Percentiles rank a stretch among this genome's conserved stretches.
phyloP scores from a whole-genome alignment of 257 asterid genomes.

The Scutellaria minor region DNA sequence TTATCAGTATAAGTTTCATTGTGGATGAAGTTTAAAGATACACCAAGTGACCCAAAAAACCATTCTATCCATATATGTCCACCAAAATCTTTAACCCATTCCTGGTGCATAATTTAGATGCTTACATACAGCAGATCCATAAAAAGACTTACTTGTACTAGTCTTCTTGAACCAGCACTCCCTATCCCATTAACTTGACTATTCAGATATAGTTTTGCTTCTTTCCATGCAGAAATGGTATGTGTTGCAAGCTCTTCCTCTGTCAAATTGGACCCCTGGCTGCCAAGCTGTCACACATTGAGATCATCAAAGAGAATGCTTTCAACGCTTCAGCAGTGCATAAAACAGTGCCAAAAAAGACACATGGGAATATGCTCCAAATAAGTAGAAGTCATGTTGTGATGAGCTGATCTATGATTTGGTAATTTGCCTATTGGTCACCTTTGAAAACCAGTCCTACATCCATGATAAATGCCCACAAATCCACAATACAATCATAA shows the following conservation, averaged over 20 bases:
- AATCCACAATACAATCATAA: neutral
- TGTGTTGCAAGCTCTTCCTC: conserved; percentile 93
- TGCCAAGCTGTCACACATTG: conserved; percentile 67
- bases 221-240: conserved; percentile 90
- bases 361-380: conserved; percentile 24
- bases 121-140: conserved; percentile 10
- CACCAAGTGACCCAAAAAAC: neutral
- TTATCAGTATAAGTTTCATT: neutral
- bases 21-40: conserved; percentile 5
- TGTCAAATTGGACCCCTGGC: conserved; percentile 78
- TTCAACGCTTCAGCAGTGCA: conserved; percentile 24
- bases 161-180: conserved; percentile 53
- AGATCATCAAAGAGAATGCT: conserved; percentile 23
- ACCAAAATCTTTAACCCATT: neutral
- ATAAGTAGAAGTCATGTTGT: neutral
- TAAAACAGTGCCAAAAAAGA: conserved; percentile 19
- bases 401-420: neutral
- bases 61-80: neutral
- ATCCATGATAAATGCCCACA: too few relatives aligned
- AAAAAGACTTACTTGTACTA: conserved; percentile 72
- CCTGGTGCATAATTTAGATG: conserved; percentile 18
- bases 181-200: conserved; percentile 59
- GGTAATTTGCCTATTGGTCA: neutral
- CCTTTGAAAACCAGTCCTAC: neutral
- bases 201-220: conserved; percentile 60